Base-by-base conservation (phyloP, 257 asterid genomes). In the Eucommia ulmoides region DNA sequence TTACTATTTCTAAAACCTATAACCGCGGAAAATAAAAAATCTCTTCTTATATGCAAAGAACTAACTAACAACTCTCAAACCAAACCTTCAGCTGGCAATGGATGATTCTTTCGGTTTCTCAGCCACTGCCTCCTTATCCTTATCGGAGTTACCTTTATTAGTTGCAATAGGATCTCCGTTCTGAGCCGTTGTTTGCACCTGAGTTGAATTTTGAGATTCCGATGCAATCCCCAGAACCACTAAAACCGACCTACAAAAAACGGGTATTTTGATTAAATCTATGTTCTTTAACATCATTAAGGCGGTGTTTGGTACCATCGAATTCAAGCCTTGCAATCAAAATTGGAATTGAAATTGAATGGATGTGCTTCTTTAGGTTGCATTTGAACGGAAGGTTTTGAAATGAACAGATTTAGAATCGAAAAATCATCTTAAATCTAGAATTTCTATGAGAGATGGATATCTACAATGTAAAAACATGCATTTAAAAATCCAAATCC, bases 231-330 rank as follows among this genome's bases (percentile, higher is more conserved):
- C 96, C 55, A 91, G 89, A 70, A 77, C 95, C 53, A 57, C 76
- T 52, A 83, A 62, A 1, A 80, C 72, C 29, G 99, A 76, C 74
- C 97, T 88, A 68, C n/a, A n/a, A n/a, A n/a, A n/a, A n/a, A n/a
- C n/a, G n/a, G n/a, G n/a, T n/a, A n/a, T n/a, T n/a, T n/a, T n/a
- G n/a, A n/a, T n/a, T n/a, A 56, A 61, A 41, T 33, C 5, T 10
- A 1, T 35, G n/a, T 17, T 35, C 16, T 10, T 10, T 35, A 15
- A 35, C n/a, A 35, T 10, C 3, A 35, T 11, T 10, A 2, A 11
- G 44, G 15, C 44, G n/a, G n/a, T n/a, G n/a, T n/a, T n/a, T n/a
- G n/a, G n/a, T n/a, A n/a, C n/a, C n/a, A n/a, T n/a, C n/a, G 16
- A 6, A 2, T 10, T 35, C 16, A 42, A 6, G 48, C 20, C 0